A percentile compares a stretch with the other conserved stretches of the same genome.
Conservation (phyloP, 1,284 basidiomycete species). For the Mycosarcoma maydis region DNA sequence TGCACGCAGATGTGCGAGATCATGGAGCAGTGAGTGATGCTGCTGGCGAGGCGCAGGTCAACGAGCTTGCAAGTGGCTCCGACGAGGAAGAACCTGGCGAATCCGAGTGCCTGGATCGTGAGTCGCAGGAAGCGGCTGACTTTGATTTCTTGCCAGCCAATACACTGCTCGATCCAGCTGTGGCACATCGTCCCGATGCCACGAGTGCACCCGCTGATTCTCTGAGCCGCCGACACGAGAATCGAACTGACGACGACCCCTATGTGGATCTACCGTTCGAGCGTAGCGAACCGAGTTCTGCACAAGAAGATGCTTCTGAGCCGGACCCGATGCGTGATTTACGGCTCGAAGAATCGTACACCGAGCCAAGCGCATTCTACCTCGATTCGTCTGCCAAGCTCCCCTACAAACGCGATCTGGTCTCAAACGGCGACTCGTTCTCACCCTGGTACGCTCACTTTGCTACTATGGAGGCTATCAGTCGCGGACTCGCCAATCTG, state of each 20-base stretch:
- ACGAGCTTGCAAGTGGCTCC: neutral
- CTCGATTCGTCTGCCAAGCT: constrained; percentile 5
- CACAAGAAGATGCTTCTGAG: neutral
- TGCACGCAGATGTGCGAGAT: neutral
- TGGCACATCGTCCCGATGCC: constrained; percentile 16
- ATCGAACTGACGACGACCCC: constrained; percentile 27
- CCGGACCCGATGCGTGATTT: neutral
- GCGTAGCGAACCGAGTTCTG: neutral
- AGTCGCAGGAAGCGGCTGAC: neutral
- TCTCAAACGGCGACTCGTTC: neutral
- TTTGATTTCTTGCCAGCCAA: constrained; percentile 20
- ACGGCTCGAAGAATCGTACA: neutral
- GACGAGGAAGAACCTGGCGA: constrained; percentile 1
- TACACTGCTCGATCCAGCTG: constrained; percentile 11
- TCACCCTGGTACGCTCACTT: constrained; percentile 49
- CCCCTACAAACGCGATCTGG: constrained; percentile 14
- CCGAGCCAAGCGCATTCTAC: constrained; percentile 23
- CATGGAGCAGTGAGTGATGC: neutral
- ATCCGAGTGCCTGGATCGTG: no score
- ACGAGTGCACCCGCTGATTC: constrained; percentile 12
- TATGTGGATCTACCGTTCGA: constrained; percentile 31
- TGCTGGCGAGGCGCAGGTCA: neutral
- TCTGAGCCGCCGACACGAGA: constrained; percentile 29
- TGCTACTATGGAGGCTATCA: constrained; percentile 43
- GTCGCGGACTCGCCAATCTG: constrained; percentile 14